Evolutionary conservation across 495 filamentous ascomycete genomes (phyloP).

Genomic region (Polyplosphaeria fusca): DNA sequence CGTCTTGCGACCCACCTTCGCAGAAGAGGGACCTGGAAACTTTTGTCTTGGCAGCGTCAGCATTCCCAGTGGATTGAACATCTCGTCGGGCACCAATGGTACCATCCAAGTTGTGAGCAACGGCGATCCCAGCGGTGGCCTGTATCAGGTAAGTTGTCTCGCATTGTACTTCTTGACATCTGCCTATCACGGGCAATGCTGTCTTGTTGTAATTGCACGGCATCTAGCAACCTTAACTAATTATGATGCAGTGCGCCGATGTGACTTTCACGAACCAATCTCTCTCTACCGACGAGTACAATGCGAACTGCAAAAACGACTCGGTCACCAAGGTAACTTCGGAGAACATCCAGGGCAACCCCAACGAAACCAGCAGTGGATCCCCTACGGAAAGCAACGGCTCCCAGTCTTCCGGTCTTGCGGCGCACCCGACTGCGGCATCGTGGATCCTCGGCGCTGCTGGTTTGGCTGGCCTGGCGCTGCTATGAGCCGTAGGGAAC

Average conservation of each 20-base stretch:
- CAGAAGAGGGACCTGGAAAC: conserved; percentile 50
- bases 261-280: conserved; percentile 51
- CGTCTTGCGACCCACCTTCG: conserved; percentile 49
- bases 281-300: conserved; percentile 45
- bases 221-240: neutral
- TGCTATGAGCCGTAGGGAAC: no score
- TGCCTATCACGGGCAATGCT: neutral
- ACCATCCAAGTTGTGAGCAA: conserved; percentile 62
- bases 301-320: conserved; percentile 50
- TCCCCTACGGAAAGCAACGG: neutral
- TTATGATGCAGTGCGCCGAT: conserved; percentile 54
- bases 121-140: conserved; percentile 34
- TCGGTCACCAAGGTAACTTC: conserved; percentile 47
- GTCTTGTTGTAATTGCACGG: no score
- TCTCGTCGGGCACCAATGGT: conserved; percentile 55
- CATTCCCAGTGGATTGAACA: conserved; percentile 41
- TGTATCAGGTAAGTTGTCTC: conserved; percentile 32
- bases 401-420: conserved; percentile 11
- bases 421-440: conserved; percentile 12
- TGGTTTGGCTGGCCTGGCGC: conserved; percentile 20
- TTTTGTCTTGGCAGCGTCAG: conserved; percentile 54
- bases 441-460: conserved; percentile 28
- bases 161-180: neutral
- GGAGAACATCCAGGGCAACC: conserved; percentile 21
- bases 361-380: conserved; percentile 28